A percentile compares a stretch with the other conserved stretches of the same genome.
Conservation (phyloP, 2,329 filamentous ascomycete species). For the Exophiala alcalophila region DNA sequence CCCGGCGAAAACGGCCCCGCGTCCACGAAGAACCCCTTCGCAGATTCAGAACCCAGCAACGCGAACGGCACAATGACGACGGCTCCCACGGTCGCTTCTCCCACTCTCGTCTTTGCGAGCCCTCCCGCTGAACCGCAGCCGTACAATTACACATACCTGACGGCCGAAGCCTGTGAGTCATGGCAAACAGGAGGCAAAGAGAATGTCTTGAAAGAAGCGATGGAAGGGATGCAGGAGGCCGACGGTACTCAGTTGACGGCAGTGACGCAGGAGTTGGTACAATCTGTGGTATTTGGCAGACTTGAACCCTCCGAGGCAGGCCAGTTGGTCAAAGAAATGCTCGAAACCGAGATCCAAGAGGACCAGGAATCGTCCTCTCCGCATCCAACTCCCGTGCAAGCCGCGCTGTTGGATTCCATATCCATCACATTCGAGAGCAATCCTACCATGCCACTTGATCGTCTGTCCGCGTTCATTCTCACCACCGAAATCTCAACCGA, state of each 20-base stretch:
- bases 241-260: constrained; percentile 66
- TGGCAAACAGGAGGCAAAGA: constrained; percentile 69
- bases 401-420: constrained; percentile 49
- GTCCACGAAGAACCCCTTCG: constrained; percentile 22
- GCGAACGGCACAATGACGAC: constrained; percentile 33
- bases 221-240: constrained; percentile 62
- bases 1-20: constrained; percentile 6
- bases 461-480: constrained; percentile 66
- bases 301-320: constrained; percentile 69
- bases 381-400: constrained; percentile 17
- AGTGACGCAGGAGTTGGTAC: constrained; percentile 81
- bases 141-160: constrained; percentile 74
- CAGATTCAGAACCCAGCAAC: constrained; percentile 33
- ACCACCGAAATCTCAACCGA: constrained; percentile 69
- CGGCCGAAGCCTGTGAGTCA: constrained; percentile 61
- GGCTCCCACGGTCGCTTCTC: constrained; percentile 29
- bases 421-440: constrained; percentile 75
- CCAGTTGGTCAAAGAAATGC: constrained; percentile 61
- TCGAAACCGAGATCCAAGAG: constrained; percentile 13
- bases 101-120: constrained; percentile 24
- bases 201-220: constrained; percentile 61
- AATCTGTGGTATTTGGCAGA: constrained; percentile 67
- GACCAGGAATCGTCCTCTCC: background rate
- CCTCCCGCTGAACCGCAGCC: constrained; percentile 32
- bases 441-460: constrained; percentile 47